Base-by-base conservation (phyloP, 371 early-diverging fungal genomes). In the Caulochytrium protostelioides region DNA sequence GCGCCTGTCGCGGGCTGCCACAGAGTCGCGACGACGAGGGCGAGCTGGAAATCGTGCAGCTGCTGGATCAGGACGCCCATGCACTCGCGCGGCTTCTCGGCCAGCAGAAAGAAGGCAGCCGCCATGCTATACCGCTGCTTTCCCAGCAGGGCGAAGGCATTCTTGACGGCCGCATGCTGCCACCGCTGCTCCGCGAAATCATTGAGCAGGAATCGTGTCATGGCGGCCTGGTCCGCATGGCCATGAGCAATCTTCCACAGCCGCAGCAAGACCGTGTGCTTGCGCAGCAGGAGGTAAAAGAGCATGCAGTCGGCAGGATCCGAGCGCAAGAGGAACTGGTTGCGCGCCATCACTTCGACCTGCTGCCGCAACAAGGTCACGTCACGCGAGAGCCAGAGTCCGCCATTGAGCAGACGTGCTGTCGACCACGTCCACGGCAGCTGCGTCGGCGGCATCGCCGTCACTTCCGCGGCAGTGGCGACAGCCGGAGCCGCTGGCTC, bases 131-230 rank as follows among this genome's bases (percentile, higher is more conserved):
- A 90, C 32, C 97, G 66, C 44, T 91, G 91, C 42, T 79, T 83
- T 39, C 95, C 87, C 16, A 97, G 56, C 20, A 95, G 51, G 6
- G 76, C 95, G 58, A 78, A 97, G 0, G 97, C 97, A 49, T 97
- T 97, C 52, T 97, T 97, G 6, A 77, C 54, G 1, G 97, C 97
- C 0, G 92, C 86, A 7, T 72, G 79, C 45, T 66, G 70, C 91
- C 91, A 90, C 30, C 83, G 57, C 1, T 72, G 68, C 21, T 77
- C 67, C 3, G 57, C 57, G 60, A 94, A 92, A 48, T 91, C 85
- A 43, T 91, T 81, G 12, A 72, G 64, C 30, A 94, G 47, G 48
- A 95, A 94, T 24, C 65, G 62, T 7, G 80, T 38, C 87, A 90
- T 94, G 15, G 69, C 69, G 20, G 53, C 53, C 40, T 83, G 80